Evolutionary conservation across 305 asterid species (phyloP).

Genomic region (Solanum hybrid): DNA sequence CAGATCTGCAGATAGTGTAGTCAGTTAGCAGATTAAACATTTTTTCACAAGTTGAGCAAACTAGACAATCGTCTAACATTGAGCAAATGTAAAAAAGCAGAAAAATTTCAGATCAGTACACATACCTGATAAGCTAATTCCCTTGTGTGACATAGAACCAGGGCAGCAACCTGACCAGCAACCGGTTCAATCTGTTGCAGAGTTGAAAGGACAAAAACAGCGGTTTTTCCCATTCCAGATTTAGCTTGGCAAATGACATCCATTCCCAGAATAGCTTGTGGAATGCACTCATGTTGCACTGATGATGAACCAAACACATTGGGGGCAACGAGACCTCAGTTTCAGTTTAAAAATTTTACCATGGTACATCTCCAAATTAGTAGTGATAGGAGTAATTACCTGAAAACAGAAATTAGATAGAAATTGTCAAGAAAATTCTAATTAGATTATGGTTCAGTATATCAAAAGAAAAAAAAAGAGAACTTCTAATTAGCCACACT

Average conservation of each 20-base stretch:
- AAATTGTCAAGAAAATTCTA: not conserved
- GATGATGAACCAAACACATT: conserved; percentile 71
- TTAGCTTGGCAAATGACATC: conserved; percentile 95
- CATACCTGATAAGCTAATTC: conserved; percentile 90
- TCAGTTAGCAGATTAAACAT: not conserved
- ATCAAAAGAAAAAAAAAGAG: not conserved
- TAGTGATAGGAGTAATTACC: conserved; percentile 56
- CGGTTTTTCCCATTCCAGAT: conserved; percentile 96
- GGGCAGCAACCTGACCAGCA: conserved; percentile 81
- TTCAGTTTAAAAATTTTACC: conserved; percentile 58
- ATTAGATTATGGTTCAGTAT: not conserved
- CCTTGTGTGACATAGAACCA: conserved; percentile 79
- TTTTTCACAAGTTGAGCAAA: not conserved
- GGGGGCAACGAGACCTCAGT: conserved; percentile 56
- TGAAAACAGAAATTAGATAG: conserved; percentile 23
- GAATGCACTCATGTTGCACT: conserved; percentile 98
- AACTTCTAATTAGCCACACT: not conserved
- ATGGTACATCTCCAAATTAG: conserved; percentile 67
- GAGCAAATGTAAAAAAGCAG: conserved; percentile 6
- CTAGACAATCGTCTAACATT: not conserved
- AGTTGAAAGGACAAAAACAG: conserved; percentile 78
- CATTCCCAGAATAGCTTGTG: conserved; percentile 95
- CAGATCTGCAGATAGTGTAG: conserved; percentile 45
- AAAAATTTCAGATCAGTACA: not conserved
- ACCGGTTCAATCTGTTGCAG: conserved; percentile 77